Conservation (phyloP, 306 rosid genomes). For the Luffa aegyptiaca region DNA sequence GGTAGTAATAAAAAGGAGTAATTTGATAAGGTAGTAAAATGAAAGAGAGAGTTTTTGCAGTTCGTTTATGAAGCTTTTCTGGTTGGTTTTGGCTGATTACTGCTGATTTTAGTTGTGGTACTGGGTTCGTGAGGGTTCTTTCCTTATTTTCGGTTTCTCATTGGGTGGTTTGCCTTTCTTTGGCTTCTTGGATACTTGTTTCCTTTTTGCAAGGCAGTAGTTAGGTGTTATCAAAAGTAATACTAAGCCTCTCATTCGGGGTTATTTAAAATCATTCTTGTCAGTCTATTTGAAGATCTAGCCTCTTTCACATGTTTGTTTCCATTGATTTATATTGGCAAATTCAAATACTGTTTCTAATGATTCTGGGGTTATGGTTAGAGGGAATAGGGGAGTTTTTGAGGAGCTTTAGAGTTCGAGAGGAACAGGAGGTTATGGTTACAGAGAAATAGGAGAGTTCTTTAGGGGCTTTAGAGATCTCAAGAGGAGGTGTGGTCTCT, state of each 20-base stretch:
- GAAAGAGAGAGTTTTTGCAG: not conserved
- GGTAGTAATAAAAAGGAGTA: not conserved
- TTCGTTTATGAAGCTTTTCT: not conserved
- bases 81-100: not conserved
- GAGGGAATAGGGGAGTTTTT: not conserved
- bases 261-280: not conserved
- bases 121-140: not conserved
- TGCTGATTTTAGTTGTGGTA: not conserved
- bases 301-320: not conserved
- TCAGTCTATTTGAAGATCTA: not conserved
- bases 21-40: not conserved
- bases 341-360: not conserved
- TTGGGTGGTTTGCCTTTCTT: not conserved
- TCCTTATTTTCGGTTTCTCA: not conserved
- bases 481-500: not conserved
- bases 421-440: too few relatives aligned
- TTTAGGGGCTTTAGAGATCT: not conserved
- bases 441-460: too few relatives aligned
- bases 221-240: not conserved
- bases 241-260: not conserved
- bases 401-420: too few relatives aligned
- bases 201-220: not conserved
- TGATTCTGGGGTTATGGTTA: not conserved
- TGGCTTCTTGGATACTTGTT: not conserved
- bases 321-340: not conserved